Conservation (phyloP, 1,139 yeast species). For the Yamadazyma blattariae region DNA sequence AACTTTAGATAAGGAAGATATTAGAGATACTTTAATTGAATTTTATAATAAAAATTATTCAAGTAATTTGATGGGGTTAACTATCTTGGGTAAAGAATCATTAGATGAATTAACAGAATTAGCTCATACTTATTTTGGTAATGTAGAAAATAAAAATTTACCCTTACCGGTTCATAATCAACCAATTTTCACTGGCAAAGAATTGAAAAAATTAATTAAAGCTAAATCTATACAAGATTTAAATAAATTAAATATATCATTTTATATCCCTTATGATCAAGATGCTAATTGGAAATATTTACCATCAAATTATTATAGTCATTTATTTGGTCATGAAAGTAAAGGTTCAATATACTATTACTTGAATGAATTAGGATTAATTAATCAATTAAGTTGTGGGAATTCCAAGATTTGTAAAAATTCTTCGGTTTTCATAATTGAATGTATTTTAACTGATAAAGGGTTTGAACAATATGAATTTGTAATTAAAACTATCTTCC, state of each 20-base stretch:
- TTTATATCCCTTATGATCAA: constrained; percentile 73
- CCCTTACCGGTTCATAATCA: constrained; percentile 47
- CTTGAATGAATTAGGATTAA: constrained; percentile 74
- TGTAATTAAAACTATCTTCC: constrained; percentile 59
- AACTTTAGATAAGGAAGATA: constrained; percentile 58
- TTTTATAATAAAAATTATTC: constrained; percentile 66
- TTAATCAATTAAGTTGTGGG: constrained; percentile 75
- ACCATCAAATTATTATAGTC: constrained; percentile 72
- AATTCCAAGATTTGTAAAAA: constrained; percentile 67
- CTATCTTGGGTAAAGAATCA: constrained; percentile 77
- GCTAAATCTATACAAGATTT: constrained; percentile 84
- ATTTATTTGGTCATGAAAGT: constrained; percentile 87
- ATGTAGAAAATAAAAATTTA: constrained; percentile 54
- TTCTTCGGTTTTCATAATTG: constrained; percentile 62
- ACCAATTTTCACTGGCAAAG: constrained; percentile 33
- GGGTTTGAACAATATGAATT: constrained; percentile 68
- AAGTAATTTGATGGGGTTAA: constrained; percentile 82
- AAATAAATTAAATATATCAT: constrained; percentile 63
- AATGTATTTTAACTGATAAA: constrained; percentile 68
- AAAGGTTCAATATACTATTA: constrained; percentile 73
- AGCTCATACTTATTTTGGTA: constrained; percentile 67
- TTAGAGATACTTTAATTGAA: constrained; percentile 61
- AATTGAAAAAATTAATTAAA: constrained; percentile 53
- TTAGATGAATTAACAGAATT: constrained; percentile 68
- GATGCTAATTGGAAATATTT: constrained; percentile 60